These are phyloP conservation scores for Entomortierella lignicola DNA, from an alignment of 192 early-diverging fungal genomes.

Conservation along the genomic window DNA sequence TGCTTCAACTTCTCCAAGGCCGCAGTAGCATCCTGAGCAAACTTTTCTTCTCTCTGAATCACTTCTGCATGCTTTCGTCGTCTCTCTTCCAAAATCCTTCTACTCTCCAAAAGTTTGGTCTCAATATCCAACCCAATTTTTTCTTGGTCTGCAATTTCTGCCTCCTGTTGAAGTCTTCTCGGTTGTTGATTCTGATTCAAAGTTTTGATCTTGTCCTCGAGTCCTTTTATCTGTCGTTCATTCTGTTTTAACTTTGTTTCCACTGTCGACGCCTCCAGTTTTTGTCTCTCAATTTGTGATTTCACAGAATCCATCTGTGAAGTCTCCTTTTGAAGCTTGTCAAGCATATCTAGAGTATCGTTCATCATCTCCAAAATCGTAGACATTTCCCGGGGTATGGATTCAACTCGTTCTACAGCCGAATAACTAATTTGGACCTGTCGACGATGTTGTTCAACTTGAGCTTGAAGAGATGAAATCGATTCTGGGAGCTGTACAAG, in stretches of 20 bases:
- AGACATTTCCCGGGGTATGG: slow-evolving; percentile 18
- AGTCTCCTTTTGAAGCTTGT: slow-evolving; percentile 3
- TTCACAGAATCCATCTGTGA: slow-evolving; percentile 5
- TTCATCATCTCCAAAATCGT: slow-evolving; percentile 27
- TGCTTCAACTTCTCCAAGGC: slow-evolving; percentile 38
- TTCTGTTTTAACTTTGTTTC: slow-evolving; percentile 16
- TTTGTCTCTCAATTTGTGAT: slow-evolving; percentile 33
- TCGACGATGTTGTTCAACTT: slow-evolving; percentile 21
- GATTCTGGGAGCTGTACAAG: slow-evolving; percentile 35
- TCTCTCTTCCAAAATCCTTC: slow-evolving; percentile 10
- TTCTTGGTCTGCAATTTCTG: slow-evolving; percentile 5
- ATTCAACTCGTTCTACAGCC: slow-evolving; percentile 14
- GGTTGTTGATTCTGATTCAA: slow-evolving; percentile 9
- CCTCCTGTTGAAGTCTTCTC: slow-evolving; percentile 17
- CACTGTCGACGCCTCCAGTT: slow-evolving; percentile 6
- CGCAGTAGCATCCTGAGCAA: slow-evolving; percentile 15
- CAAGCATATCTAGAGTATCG: slow-evolving; percentile 14
- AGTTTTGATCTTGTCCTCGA: slow-evolving; percentile 20
- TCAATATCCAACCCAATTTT: not conserved
- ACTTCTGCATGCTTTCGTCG: slow-evolving; percentile 12
- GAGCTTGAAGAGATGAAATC: slow-evolving; percentile 1
- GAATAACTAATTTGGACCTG: slow-evolving; percentile 15
- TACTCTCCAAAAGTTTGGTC: slow-evolving; percentile 10
- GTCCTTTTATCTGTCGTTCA: slow-evolving; percentile 1
- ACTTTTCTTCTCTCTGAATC: slow-evolving; percentile 21